These are phyloP conservation scores for Alternaria metachromatica DNA, from an alignment of 2,329 filamentous ascomycete species.

Conservation along the genomic window DNA sequence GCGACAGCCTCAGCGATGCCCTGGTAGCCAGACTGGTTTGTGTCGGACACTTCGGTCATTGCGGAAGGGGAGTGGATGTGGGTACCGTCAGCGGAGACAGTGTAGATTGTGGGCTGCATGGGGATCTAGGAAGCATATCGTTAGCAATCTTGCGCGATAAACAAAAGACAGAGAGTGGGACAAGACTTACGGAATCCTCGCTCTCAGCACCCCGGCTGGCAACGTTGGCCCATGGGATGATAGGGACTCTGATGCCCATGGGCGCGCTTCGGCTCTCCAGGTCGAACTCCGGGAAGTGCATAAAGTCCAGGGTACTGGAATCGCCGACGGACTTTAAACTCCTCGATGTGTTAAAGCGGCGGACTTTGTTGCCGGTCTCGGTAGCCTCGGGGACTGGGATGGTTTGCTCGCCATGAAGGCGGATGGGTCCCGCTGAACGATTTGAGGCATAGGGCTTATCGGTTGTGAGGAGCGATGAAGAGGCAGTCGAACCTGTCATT, in stretches of 20 bases:
- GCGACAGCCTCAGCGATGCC: conserved; percentile 60
- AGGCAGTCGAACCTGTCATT: conserved; percentile 67
- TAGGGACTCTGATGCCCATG: conserved; percentile 56
- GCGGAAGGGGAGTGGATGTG: conserved; percentile 59
- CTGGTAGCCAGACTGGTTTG: conserved; percentile 62
- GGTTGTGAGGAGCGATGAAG: conserved; percentile 56
- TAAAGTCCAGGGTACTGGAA: conserved; percentile 68
- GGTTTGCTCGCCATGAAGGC: conserved; percentile 58
- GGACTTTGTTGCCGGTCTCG: conserved; percentile 44
- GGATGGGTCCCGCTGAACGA: conserved; percentile 52
- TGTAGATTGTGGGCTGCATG: conserved; percentile 65
- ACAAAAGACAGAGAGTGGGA: background rate
- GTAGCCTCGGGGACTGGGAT: conserved; percentile 45
- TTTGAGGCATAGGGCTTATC: conserved; percentile 56
- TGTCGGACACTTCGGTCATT: conserved; percentile 66
- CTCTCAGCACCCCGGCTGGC: conserved; percentile 29
- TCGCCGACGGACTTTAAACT: conserved; percentile 63
- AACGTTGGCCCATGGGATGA: conserved; percentile 48
- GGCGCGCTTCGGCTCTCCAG: conserved; percentile 49
- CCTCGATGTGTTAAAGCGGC: conserved; percentile 69
- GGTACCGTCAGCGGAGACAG: conserved; percentile 57
- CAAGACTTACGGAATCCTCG: conserved; percentile 29
- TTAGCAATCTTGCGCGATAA: background rate
- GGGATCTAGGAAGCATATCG: conserved; percentile 37
- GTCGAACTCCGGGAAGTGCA: conserved; percentile 63